Percentiles rank a stretch among this genome's conserved stretches.
Evolutionary conservation across 495 filamentous ascomycete genomes (phyloP).

Genomic region (Xanthoparmelia taractica): DNA sequence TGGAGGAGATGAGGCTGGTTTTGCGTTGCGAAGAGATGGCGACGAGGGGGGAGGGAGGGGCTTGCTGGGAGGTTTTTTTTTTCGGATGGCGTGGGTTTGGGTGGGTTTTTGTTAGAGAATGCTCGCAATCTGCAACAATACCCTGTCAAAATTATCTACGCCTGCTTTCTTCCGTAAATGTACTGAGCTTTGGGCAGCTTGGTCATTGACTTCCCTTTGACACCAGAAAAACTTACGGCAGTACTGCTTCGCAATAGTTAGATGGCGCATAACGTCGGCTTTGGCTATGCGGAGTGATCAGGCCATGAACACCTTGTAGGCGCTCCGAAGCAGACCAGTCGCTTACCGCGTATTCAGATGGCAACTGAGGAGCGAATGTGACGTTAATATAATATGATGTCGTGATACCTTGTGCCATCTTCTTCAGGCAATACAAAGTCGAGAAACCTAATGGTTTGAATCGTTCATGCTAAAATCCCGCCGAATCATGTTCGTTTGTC

Average conservation of each 20-base stretch:
- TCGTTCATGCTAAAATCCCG: background rate
- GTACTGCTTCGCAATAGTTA: background rate
- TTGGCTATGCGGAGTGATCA: background rate
- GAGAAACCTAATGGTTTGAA: background rate
- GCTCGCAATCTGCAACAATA: too few species aligned
- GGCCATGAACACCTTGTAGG: background rate
- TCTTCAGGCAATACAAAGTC: background rate
- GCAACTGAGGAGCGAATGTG: background rate
- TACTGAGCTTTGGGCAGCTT: background rate
- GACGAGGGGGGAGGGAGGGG: too few species aligned
- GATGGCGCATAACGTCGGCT: background rate
- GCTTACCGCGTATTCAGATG: background rate
- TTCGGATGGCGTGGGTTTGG: too few species aligned
- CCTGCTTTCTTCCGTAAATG: too few species aligned
- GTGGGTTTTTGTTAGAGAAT: too few species aligned
- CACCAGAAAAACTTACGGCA: too few species aligned
- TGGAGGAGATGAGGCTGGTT: too few species aligned
- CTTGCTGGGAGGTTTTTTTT: too few species aligned
- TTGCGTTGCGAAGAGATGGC: too few species aligned
- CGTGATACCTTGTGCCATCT: background rate
- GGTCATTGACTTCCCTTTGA: background rate
- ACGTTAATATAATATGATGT: background rate
- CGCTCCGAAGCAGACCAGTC: background rate
- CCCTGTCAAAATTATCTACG: too few species aligned
- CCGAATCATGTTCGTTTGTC: background rate